Evolutionary conservation across 2,329 filamentous ascomycete species (phyloP).

Genomic region (Helotiales sp.): DNA sequence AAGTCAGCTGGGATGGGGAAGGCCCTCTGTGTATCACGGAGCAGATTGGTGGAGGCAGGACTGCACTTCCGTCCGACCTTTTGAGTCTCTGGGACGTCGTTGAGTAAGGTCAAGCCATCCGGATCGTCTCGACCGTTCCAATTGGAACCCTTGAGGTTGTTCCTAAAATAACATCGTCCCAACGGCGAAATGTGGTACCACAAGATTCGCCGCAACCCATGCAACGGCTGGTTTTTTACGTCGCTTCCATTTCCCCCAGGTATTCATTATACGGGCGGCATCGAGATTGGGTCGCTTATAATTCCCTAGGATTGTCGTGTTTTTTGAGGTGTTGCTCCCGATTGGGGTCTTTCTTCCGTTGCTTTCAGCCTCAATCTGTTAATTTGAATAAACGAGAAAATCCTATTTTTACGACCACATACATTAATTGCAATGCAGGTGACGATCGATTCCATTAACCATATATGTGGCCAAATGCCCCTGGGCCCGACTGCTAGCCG

Average conservation of each 20-base stretch:
- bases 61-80: conserved; percentile 35
- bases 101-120: conserved; percentile 1
- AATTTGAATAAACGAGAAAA: conserved; percentile 25
- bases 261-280: neutral
- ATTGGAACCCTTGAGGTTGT: neutral
- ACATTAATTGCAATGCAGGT: conserved; percentile 24
- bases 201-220: neutral
- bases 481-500: neutral
- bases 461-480: conserved; percentile 18
- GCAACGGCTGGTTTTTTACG: conserved; percentile 1
- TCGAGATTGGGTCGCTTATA: neutral
- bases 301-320: neutral
- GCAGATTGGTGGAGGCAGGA: conserved; percentile 32
- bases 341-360: neutral
- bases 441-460: conserved; percentile 16
- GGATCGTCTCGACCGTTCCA: conserved; percentile 2
- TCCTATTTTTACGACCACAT: conserved; percentile 27
- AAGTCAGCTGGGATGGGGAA: conserved; percentile 33
- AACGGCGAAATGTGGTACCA: neutral
- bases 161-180: neutral
- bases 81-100: neutral
- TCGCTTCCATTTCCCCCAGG: neutral
- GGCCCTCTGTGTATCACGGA: conserved; percentile 32
- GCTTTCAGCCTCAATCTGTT: conserved; percentile 29
- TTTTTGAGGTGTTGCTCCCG: neutral